These are phyloP conservation scores for Aspergillus campestris DNA, from an alignment of 495 filamentous ascomycete genomes.

Conservation along the genomic window DNA sequence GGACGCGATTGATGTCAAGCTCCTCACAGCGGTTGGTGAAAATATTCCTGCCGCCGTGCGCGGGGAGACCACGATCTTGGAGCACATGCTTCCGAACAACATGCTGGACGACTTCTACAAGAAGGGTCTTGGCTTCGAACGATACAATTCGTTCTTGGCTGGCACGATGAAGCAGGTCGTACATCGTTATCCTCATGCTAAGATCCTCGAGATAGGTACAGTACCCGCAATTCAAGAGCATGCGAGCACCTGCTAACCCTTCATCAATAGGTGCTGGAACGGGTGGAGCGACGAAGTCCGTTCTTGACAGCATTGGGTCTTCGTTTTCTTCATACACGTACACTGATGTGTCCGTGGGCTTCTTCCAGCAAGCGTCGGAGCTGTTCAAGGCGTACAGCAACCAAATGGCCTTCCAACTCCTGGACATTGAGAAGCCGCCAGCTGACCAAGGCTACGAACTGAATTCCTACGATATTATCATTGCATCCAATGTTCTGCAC, in stretches of 20 bases:
- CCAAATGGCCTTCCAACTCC: constrained; percentile 27
- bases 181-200: constrained; percentile 12
- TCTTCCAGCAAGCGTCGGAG: constrained; percentile 22
- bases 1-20: constrained; percentile 10
- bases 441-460: constrained; percentile 8
- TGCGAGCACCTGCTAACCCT: too few relatives aligned
- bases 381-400: constrained; percentile 6
- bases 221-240: too few relatives aligned
- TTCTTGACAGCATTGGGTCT: constrained; percentile 8
- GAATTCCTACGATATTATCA: constrained; percentile 11
- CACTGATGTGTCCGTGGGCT: constrained; percentile 35
- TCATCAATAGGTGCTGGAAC: constrained; percentile 14
- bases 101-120: constrained; percentile 32
- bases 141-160: neutral
- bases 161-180: constrained; percentile 25
- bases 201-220: constrained; percentile 14
- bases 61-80: constrained; percentile 28
- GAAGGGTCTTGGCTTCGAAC: constrained; percentile 17
- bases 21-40: constrained; percentile 22
- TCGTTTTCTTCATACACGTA: constrained; percentile 27
- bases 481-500: constrained; percentile 13
- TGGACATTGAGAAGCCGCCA: constrained; percentile 3
- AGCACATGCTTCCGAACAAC: constrained; percentile 28
- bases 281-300: constrained; percentile 28
- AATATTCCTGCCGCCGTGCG: constrained; percentile 28